Base-by-base conservation (phyloP, 257 asterid genomes). In the Prunella vulgaris region DNA sequence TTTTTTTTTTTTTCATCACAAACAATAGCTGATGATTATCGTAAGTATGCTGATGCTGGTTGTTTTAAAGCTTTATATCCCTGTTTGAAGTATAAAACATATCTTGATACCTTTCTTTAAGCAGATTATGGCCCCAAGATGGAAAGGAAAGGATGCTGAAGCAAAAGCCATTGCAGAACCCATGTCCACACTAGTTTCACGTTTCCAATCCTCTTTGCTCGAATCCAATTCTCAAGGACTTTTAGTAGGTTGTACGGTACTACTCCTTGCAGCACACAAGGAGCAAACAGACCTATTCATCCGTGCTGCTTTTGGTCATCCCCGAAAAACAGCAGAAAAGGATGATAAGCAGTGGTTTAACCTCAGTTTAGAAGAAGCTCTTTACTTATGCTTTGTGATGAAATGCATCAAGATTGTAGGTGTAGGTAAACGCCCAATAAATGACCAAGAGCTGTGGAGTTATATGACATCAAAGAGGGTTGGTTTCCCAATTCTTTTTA, bases 281-380 rank as follows among this genome's bases (percentile, higher is more conserved):
- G 76, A 82, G 28, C 92, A 85, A 73, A 83, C 80, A 10, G 85
- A 87, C 35, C 78, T 83, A 62, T 79, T 93, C n/a, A 84, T 81
- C 60, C 81, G 80, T 2, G 82, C 93, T 2, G 90, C 93, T 68
- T 84, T 90, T 52, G 96, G 96, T 30, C 79, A 81, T 58, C 92
- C 92, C 4, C 3, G 81, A 33, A 71, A 76, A 54, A 76, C 90
- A 7, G 60, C 83, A 7, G 84, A 85, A 72, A 87, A 79, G 75
- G 86, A 81, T 15, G 82, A 81, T 27, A 83, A 74, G 27, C 97
- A 85, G 62, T 85, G 92, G 97, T 86, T 85, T 71, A 85, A 86
- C 20, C 71, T 93, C 10, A 76, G 88, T 68, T 57, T 77, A 10
- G 97, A 90, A 71, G 98, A 93, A 78, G 93, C 95, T 15, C 80